Evolutionary conservation across 768 basidiomycete genomes (phyloP).

Genomic region (Basidioascus undulatus): DNA sequence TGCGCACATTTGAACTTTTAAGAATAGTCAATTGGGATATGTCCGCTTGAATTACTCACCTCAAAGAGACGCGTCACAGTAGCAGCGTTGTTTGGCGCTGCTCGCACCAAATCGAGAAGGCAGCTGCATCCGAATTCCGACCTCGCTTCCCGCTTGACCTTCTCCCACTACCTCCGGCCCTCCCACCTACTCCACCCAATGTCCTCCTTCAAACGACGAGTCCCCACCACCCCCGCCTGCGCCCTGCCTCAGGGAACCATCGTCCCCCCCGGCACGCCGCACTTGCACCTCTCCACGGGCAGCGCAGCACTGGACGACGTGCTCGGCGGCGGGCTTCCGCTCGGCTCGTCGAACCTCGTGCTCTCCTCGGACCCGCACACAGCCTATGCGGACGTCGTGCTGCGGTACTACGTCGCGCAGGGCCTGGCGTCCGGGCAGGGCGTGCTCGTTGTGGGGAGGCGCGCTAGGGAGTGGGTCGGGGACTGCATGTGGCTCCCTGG

Average conservation of each 20-base stretch:
- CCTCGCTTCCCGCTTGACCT: no score
- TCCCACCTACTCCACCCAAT: no score
- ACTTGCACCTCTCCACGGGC: slow-evolving; percentile 40
- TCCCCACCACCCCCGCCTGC: slow-evolving; percentile 8
- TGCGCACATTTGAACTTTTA: no score
- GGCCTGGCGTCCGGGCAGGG: slow-evolving; percentile 50
- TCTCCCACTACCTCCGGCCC: no score
- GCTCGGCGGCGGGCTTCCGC: slow-evolving; percentile 70
- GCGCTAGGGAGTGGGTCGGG: slow-evolving; percentile 29
- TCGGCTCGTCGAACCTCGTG: slow-evolving; percentile 45
- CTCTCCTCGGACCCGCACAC: slow-evolving; percentile 71
- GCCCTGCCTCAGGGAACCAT: slow-evolving; percentile 16
- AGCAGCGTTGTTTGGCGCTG: no score
- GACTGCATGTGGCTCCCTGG: slow-evolving; percentile 61
- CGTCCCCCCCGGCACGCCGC: slow-evolving; percentile 16
- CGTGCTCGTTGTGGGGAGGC: slow-evolving; percentile 34
- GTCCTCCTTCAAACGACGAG: slow-evolving; percentile 19
- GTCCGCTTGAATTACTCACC: no score
- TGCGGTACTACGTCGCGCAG: slow-evolving; percentile 73
- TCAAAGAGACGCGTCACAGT: no score
- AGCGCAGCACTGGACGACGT: slow-evolving; percentile 86
- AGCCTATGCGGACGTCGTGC: slow-evolving; percentile 57
- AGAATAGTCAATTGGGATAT: no score
- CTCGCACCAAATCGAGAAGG: no score
- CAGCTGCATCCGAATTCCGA: no score